These are phyloP conservation scores for Tricholoma hemisulphureum DNA, from an alignment of 768 basidiomycete species.

Conservation along the genomic window DNA sequence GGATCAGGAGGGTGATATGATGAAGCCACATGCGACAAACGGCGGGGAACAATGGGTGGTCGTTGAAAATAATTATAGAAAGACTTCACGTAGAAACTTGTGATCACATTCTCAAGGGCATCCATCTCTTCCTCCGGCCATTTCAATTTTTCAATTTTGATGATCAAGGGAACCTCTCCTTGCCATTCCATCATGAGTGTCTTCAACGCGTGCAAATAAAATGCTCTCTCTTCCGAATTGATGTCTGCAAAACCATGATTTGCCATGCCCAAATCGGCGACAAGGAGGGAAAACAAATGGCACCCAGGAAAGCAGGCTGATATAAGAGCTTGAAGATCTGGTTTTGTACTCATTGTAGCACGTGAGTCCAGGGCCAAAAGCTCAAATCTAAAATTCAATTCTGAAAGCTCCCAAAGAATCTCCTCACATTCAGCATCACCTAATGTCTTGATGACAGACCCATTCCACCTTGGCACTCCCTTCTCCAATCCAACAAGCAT, in stretches of 20 bases:
- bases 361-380: slow-evolving; percentile 17
- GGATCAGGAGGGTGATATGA: not conserved
- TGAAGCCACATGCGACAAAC: not conserved
- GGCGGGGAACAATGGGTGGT: not conserved
- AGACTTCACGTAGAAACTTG: not conserved
- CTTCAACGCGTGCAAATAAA: not conserved
- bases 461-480: not conserved
- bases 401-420: slow-evolving; percentile 18
- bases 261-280: not conserved
- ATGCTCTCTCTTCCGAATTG: not conserved
- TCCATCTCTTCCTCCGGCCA: not conserved
- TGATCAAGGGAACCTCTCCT: not conserved
- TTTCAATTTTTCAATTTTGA: not conserved
- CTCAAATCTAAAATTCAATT: slow-evolving; percentile 20
- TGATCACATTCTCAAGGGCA: not conserved
- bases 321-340: not conserved
- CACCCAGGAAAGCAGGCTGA: not conserved
- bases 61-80: not conserved
- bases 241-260: slow-evolving; percentile 10
- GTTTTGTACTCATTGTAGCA: not conserved
- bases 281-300: not conserved
- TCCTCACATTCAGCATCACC: slow-evolving; percentile 3
- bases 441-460: not conserved
- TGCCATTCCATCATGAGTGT: not conserved
- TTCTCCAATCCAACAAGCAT: not conserved